Conservation (phyloP, 2,329 filamentous ascomycete genomes). For the Rugonectria rugulosa region DNA sequence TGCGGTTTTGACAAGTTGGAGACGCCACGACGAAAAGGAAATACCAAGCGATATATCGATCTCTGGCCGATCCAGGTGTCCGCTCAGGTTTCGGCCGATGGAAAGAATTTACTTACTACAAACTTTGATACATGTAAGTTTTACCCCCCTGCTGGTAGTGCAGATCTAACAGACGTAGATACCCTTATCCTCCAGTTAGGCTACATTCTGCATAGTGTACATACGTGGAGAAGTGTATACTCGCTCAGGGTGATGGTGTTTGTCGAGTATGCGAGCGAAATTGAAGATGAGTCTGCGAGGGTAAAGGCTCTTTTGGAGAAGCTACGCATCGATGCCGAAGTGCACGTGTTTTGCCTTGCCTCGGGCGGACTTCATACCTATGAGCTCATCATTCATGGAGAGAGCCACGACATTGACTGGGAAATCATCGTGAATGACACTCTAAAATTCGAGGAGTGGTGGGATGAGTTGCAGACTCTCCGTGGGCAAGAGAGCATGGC, state of each 20-base stretch:
- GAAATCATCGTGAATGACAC: constrained; percentile 69
- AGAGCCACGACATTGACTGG: constrained; percentile 59
- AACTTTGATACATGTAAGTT: constrained; percentile 88
- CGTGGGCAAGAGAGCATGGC: constrained; percentile 53
- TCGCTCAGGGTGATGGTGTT: constrained; percentile 82
- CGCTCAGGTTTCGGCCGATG: constrained; percentile 75
- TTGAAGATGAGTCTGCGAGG: constrained; percentile 77
- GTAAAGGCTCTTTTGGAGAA: constrained; percentile 80
- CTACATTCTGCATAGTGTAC: constrained; percentile 83
- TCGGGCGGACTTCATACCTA: constrained; percentile 77
- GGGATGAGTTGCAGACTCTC: constrained; percentile 73
- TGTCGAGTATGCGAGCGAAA: constrained; percentile 86
- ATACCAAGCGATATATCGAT: constrained; percentile 81
- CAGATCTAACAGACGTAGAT: constrained; percentile 49
- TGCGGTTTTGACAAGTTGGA: constrained; percentile 82
- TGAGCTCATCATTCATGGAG: constrained; percentile 79
- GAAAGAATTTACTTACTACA: constrained; percentile 76
- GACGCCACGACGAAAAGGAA: constrained; percentile 68
- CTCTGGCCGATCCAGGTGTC: constrained; percentile 96
- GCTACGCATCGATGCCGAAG: constrained; percentile 79
- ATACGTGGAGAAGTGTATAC: constrained; percentile 79
- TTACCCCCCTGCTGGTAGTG: neutral
- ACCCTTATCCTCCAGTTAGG: constrained; percentile 87
- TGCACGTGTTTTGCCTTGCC: constrained; percentile 83
- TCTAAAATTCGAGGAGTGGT: constrained; percentile 80